These are phyloP conservation scores for Bauhinia variegata DNA, from an alignment of 306 rosid species.

Conservation along the genomic window DNA sequence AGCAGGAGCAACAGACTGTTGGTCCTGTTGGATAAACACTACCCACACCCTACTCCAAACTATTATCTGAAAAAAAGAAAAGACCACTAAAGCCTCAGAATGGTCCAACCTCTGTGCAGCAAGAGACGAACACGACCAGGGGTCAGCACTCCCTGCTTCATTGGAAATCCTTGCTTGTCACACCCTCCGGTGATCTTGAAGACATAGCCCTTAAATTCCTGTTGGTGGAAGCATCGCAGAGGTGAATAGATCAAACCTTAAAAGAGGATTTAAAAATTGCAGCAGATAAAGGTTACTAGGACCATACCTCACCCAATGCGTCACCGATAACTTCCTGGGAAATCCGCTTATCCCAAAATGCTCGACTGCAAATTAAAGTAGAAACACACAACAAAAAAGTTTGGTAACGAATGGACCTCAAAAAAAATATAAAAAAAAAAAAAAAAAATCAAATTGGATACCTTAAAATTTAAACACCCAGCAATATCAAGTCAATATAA, in stretches of 20 bases:
- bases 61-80: not conserved
- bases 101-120: conserved; percentile 43
- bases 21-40: not conserved
- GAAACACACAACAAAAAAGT: too few species aligned
- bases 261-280: not conserved
- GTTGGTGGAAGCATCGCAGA: not conserved
- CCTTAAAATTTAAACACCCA: too few species aligned
- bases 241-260: not conserved
- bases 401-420: not conserved
- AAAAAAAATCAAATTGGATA: too few species aligned
- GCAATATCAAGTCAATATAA: too few species aligned
- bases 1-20: too few species aligned
- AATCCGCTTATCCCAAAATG: conserved; percentile 51
- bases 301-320: conserved; percentile 42
- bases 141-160: conserved; percentile 53
- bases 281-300: not conserved
- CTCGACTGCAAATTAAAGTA: conserved; percentile 29
- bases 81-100: too few species aligned
- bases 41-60: not conserved
- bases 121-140: conserved; percentile 47
- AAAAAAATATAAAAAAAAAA: too few species aligned
- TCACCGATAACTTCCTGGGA: conserved; percentile 49
- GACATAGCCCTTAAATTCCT: conserved; percentile 48
- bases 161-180: conserved; percentile 50
- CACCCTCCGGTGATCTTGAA: conserved; percentile 47